Percentiles rank a stretch among this genome's conserved stretches.
These are phyloP conservation scores for Epithele typhae DNA, from an alignment of 768 basidiomycete genomes.

Conservation along the genomic window DNA sequence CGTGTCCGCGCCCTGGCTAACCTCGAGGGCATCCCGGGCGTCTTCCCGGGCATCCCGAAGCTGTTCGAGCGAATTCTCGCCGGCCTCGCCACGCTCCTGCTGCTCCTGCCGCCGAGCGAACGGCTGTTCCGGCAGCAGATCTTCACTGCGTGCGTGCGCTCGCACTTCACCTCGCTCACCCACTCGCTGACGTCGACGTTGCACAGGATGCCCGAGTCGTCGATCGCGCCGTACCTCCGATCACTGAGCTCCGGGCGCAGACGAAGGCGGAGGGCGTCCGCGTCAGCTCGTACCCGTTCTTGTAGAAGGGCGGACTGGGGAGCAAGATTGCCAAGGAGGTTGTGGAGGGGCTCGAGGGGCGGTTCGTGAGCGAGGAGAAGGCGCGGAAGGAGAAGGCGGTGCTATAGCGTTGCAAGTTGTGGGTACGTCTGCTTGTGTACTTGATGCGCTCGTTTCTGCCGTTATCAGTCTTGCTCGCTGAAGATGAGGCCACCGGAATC, in stretches of 20 bases:
- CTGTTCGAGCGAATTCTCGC: constrained; percentile 82
- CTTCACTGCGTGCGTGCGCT: constrained; percentile 75
- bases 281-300: constrained; percentile 73
- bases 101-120: constrained; percentile 69
- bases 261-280: constrained; percentile 73
- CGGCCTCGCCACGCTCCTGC: constrained; percentile 66
- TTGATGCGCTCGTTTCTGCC: too few relatives aligned
- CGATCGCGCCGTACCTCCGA: constrained; percentile 88
- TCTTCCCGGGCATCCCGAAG: constrained; percentile 88
- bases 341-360: constrained; percentile 52
- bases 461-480: too few relatives aligned
- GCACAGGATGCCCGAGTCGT: constrained; percentile 70
- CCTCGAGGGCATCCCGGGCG: constrained; percentile 78
- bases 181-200: too few relatives aligned
- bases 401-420: too few relatives aligned
- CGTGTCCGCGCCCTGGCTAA: constrained; percentile 47
- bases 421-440: too few relatives aligned
- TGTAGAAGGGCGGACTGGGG: constrained; percentile 47
- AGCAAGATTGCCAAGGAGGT: constrained; percentile 65
- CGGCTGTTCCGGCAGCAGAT: constrained; percentile 79
- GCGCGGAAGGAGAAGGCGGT: constrained; percentile 37
- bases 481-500: too few relatives aligned
- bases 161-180: too few relatives aligned
- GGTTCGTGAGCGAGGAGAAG: constrained; percentile 62
- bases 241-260: constrained; percentile 67